Evolutionary conservation across 2,329 filamentous ascomycete species (phyloP).

Genomic region (Venturia carpophila): DNA sequence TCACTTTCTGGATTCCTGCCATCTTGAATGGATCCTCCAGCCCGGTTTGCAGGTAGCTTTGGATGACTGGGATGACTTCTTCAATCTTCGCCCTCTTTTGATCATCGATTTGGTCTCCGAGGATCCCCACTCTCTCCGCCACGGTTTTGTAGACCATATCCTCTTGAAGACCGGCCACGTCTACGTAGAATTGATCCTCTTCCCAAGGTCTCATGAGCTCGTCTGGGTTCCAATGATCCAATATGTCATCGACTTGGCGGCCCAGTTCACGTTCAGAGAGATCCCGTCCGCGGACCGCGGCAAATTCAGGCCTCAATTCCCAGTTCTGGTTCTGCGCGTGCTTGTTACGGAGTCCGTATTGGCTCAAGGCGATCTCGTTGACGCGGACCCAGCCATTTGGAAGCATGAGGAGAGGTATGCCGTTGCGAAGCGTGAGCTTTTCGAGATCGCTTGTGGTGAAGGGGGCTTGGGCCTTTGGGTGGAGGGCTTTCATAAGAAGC

Average conservation of each 20-base stretch:
- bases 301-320: not conserved
- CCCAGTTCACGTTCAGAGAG: not conserved
- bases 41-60: not conserved
- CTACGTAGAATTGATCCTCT: not conserved
- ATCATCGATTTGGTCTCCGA: not conserved
- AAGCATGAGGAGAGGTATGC: constrained; percentile 4
- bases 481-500: constrained; percentile 3
- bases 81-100: not conserved
- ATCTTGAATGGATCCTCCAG: not conserved
- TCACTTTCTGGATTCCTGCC: not conserved
- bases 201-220: not conserved
- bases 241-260: not conserved
- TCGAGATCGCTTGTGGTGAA: not conserved
- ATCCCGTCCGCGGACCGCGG: not conserved
- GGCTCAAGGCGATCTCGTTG: not conserved
- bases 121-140: constrained; percentile 2
- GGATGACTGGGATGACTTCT: not conserved
- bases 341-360: not conserved
- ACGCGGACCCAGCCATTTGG: not conserved
- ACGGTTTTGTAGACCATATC: constrained; percentile 8
- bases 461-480: not conserved
- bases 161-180: not conserved
- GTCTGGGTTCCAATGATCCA: not conserved
- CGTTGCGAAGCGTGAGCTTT: constrained; percentile 6
- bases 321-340: not conserved